Conservation (phyloP, 2,329 filamentous ascomycete genomes). For the Penicillium aurantiogriseum region DNA sequence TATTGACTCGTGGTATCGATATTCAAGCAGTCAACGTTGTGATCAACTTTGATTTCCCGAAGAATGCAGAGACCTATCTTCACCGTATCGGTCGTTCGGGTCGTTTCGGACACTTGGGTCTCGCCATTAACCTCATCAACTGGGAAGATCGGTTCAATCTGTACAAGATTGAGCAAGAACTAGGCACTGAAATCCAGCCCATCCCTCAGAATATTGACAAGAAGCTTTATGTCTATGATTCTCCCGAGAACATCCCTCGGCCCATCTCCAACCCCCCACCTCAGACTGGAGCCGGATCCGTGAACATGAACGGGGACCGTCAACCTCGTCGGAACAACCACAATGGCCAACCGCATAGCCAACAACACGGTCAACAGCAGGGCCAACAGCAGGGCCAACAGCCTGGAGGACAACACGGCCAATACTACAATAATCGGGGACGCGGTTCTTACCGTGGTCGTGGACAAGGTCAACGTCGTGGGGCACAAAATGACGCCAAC, state of each 20-base stretch:
- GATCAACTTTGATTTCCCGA: constrained; percentile 99
- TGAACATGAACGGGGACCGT: constrained; percentile 30
- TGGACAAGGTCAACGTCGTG: constrained; percentile 45
- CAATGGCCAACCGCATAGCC: constrained; percentile 18
- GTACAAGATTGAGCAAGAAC: constrained; percentile 96
- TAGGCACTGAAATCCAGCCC: constrained; percentile 96
- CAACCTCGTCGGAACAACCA: constrained; percentile 37
- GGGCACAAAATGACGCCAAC: constrained; percentile 34
- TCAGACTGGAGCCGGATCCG: constrained; percentile 21
- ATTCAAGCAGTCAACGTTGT: constrained; percentile 99
- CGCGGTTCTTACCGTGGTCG: constrained; percentile 46
- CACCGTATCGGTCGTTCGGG: constrained; percentile 98
- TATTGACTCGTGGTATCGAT: constrained; percentile 97
- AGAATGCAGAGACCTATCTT: constrained; percentile 98
- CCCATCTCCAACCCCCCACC: constrained; percentile 62
- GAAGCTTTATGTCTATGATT: constrained; percentile 96
- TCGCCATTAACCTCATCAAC: constrained; percentile 98
- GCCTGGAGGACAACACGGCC: constrained; percentile 21
- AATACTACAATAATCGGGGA: constrained; percentile 40
- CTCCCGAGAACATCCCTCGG: constrained; percentile 88
- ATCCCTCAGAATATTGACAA: constrained; percentile 95
- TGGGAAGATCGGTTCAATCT: constrained; percentile 99
- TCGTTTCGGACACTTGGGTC: constrained; percentile 91
- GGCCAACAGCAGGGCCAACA: constrained; percentile 28
- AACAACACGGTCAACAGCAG: constrained; percentile 31